Conservation (phyloP, 306 rosid genomes). For the Lithocarpus polystachyus region DNA sequence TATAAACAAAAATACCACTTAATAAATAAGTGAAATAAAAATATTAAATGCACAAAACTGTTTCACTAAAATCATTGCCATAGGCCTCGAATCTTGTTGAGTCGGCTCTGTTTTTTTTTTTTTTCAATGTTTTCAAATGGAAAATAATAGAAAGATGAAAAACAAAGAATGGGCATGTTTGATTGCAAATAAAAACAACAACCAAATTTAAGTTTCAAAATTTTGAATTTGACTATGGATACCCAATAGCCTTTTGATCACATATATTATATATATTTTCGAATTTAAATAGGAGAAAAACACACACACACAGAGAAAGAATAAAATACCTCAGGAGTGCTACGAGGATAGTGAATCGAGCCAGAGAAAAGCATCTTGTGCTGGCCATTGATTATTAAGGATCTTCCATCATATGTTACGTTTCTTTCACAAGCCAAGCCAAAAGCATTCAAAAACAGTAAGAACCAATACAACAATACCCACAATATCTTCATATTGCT, state of each 20-base stretch:
- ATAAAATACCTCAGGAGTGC: constrained; percentile 64
- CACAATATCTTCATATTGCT: constrained; percentile 2
- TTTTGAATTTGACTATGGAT: too few relatives aligned
- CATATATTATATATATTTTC: not conserved
- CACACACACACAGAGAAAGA: not conserved
- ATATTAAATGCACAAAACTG: too few relatives aligned
- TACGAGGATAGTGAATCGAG: constrained; percentile 82
- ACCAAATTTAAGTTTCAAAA: too few relatives aligned
- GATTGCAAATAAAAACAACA: too few relatives aligned
- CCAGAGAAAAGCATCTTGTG: constrained; percentile 73
- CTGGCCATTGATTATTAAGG: constrained; percentile 53
- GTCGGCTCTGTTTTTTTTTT: too few relatives aligned
- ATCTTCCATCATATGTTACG: constrained; percentile 69
- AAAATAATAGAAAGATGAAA: not conserved
- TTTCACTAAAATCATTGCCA: too few relatives aligned
- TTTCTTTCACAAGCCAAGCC: constrained; percentile 21
- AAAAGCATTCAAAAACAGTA: constrained; percentile 20
- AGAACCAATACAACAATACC: constrained; percentile 4
- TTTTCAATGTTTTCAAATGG: too few relatives aligned
- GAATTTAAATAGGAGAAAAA: not conserved
- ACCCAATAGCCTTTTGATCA: too few relatives aligned
- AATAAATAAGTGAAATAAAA: too few relatives aligned
- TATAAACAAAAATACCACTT: too few relatives aligned
- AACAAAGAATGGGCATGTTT: not conserved
- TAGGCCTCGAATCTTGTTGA: too few relatives aligned